Percentiles rank a stretch among this genome's conserved stretches.
Conservation (phyloP, 1,139 yeast species). For the Candida sp. region DNA sequence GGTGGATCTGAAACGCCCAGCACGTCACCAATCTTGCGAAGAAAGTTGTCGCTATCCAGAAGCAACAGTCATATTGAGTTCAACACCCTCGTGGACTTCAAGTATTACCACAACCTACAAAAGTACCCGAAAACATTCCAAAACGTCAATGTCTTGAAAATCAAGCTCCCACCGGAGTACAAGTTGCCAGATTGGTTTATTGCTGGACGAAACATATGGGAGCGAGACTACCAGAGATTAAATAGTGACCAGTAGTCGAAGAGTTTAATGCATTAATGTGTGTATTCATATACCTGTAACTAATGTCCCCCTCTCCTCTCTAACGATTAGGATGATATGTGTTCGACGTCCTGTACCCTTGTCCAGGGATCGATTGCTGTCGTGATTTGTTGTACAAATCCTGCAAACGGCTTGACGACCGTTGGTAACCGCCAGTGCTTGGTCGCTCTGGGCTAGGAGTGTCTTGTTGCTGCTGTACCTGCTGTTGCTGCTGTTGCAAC, state of each 20-base stretch:
- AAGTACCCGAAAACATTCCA: slow-evolving; percentile 34
- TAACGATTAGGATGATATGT: not conserved
- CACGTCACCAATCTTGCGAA: slow-evolving; percentile 10
- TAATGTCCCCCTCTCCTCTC: not conserved
- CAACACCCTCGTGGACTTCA: slow-evolving; percentile 32
- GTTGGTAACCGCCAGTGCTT: slow-evolving; percentile 25
- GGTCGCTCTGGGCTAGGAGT: slow-evolving; percentile 4
- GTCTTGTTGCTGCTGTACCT: slow-evolving; percentile 11
- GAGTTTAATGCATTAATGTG: not conserved
- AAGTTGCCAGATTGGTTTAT: slow-evolving; percentile 76
- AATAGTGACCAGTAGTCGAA: slow-evolving; percentile 9
- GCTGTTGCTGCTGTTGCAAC: slow-evolving; percentile 17
- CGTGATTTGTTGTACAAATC: slow-evolving; percentile 50
- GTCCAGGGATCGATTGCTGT: slow-evolving; percentile 43
- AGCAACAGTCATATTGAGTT: slow-evolving; percentile 7
- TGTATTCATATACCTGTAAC: not conserved
- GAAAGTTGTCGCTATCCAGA: slow-evolving; percentile 6
- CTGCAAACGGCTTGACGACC: slow-evolving; percentile 42
- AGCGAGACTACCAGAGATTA: slow-evolving; percentile 24
- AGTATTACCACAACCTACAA: slow-evolving; percentile 41
- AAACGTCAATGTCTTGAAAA: slow-evolving; percentile 42
- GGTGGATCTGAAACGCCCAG: slow-evolving; percentile 1
- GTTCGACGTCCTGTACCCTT: slow-evolving; percentile 28
- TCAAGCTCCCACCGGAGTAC: slow-evolving; percentile 64
- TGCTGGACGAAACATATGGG: slow-evolving; percentile 68